Base-by-base conservation (phyloP, 73 alveolate genomes). In the Paramecium pentaurelia region DNA sequence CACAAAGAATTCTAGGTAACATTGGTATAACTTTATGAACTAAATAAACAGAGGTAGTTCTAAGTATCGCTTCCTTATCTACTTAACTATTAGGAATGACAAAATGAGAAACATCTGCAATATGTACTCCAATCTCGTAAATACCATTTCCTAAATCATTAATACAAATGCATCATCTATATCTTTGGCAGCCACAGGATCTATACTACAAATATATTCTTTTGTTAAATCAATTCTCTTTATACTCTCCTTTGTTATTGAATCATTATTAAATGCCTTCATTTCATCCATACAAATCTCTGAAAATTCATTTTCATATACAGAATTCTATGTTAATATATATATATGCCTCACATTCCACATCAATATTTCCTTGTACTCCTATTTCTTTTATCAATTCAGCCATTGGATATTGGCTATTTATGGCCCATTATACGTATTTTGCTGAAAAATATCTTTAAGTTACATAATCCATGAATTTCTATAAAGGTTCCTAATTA, bases 81-180 rank as follows among this genome's bases (percentile, higher is more conserved):
- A 98, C 95, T 12, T 93, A 97, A 60, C 98, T 88, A 22, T 98
- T 97, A 6, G 99, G 95, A 73, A 93, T 94, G 8, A 98, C 99
- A 93, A 97, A 98, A 92, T 98, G 98, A 42, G 99, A 95, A 8
- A 98, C 99, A 96, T 98, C 99, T 12, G 99, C 99, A 14, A 98
- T 98, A 94, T 98, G 99, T 32, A 98, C 99, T 40, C 99, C 99
- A 14, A 98, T 95, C 95, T 98, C 99, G 94, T 95, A 98, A 86
- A 97, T 70, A 51, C 99, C 99, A 96, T 98, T 99, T 93, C 97
- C 99, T 42, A 98, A 95, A 92, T 98, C 98, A 92, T 98, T 98
- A 92, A 99, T 95, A 18, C 99, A 99, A 98, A 98, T 28, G 94
- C 94, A 89, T 89, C 94, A 89, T 89, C 94, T 47, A 89, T 71